Conservation (phyloP, 2,329 filamentous ascomycete species). For the Cordyceps militaris region DNA sequence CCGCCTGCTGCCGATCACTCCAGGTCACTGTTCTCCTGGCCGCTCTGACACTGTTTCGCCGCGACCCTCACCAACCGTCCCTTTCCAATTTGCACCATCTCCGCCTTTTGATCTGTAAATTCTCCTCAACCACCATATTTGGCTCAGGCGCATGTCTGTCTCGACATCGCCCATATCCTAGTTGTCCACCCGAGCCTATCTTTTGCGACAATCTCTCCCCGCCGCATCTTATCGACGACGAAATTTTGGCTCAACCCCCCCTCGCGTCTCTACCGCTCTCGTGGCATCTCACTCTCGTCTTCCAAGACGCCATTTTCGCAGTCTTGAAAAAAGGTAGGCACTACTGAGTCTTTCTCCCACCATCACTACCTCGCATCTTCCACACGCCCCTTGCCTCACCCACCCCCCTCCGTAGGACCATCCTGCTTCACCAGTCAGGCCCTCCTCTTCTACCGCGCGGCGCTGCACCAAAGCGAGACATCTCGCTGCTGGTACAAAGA, state of each 20-base stretch:
- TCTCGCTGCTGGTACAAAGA: slow-evolving; percentile 4
- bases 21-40: not conserved
- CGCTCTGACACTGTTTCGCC: not conserved
- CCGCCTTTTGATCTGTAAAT: slow-evolving; percentile 2
- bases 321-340: not conserved
- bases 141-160: not conserved
- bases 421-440: not conserved
- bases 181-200: not conserved
- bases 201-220: not conserved
- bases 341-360: not conserved
- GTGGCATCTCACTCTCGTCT: not conserved
- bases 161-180: not conserved
- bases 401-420: slow-evolving; percentile 2
- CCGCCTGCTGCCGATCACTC: not conserved
- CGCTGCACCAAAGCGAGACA: slow-evolving; percentile 9
- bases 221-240: not conserved
- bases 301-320: not conserved
- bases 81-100: not conserved
- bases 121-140: not conserved
- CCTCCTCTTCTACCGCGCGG: slow-evolving; percentile 1
- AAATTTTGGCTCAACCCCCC: not conserved
- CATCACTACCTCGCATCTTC: not conserved
- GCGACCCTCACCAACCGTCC: not conserved
- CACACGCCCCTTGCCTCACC: not conserved
- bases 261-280: not conserved